phyloP scores from a whole-genome alignment of 495 filamentous ascomycete genomes.

The Evansstolkia leycettana region DNA sequence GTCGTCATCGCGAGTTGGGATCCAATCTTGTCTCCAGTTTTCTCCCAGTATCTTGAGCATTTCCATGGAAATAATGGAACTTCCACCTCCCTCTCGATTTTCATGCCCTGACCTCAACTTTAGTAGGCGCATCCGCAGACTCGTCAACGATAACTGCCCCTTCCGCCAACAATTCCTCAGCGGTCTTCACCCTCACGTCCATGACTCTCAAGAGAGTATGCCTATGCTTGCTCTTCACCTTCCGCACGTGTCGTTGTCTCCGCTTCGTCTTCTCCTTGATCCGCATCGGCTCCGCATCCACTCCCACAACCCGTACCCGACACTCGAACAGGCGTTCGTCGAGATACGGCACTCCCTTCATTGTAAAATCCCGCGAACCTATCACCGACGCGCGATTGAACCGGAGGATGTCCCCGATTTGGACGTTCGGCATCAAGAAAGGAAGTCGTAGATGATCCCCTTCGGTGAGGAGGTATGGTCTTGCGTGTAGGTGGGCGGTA shows the following conservation, averaged over 20 bases:
- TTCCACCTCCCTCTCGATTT: too few relatives aligned
- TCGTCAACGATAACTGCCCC: slow-evolving; percentile 29
- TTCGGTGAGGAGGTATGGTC: slow-evolving; percentile 77
- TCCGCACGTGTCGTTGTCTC: slow-evolving; percentile 62
- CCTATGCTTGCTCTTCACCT: slow-evolving; percentile 70
- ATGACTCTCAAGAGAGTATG: slow-evolving; percentile 78
- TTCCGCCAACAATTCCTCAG: slow-evolving; percentile 42
- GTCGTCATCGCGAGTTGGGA: too few relatives aligned
- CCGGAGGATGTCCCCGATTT: slow-evolving; percentile 71
- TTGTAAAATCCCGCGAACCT: slow-evolving; percentile 81
- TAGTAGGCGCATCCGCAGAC: slow-evolving; percentile 6
- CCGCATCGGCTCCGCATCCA: slow-evolving; percentile 78
- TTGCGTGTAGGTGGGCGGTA: slow-evolving; percentile 71
- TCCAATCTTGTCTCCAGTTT: too few relatives aligned
- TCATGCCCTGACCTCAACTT: slow-evolving; percentile 9
- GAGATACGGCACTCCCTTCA: slow-evolving; percentile 64
- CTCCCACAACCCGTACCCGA: slow-evolving; percentile 71
- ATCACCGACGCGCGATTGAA: slow-evolving; percentile 70
- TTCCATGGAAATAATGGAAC: too few relatives aligned
- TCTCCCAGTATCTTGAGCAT: too few relatives aligned
- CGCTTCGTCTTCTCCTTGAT: slow-evolving; percentile 88
- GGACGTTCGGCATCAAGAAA: slow-evolving; percentile 80
- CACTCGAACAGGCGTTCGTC: slow-evolving; percentile 77
- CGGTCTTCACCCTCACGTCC: slow-evolving; percentile 58
- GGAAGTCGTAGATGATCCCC: slow-evolving; percentile 86